Evolutionary conservation across 345 rosid genomes (phyloP).

Genomic region (Linum trigynum): DNA sequence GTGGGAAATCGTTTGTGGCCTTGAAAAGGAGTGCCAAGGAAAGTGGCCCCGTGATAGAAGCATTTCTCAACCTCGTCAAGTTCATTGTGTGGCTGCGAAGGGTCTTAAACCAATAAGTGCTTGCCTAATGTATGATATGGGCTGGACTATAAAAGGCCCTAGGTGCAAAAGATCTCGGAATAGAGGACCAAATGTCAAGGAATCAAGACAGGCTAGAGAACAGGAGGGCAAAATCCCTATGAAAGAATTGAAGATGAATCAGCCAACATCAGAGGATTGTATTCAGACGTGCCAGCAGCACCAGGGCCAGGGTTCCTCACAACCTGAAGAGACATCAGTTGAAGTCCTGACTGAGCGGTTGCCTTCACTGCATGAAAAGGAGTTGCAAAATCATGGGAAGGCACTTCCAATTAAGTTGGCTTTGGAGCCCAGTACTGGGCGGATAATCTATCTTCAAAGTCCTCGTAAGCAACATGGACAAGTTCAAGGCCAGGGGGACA

Average conservation of each 20-base stretch:
- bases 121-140: background rate
- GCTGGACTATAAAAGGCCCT: background rate
- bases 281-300: background rate
- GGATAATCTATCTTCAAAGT: too few species aligned
- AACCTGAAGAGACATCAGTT: background rate
- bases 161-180: background rate
- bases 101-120: background rate
- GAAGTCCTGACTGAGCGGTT: background rate
- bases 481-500: background rate
- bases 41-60: background rate
- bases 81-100: background rate
- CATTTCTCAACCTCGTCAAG: background rate
- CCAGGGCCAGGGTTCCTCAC: background rate
- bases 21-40: too few species aligned
- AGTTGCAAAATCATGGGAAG: background rate
- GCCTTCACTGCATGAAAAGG: background rate
- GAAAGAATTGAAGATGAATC: too few species aligned
- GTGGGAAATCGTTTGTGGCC: too few species aligned
- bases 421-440: background rate
- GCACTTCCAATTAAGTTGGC: background rate
- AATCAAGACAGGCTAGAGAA: background rate
- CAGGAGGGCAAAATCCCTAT: too few species aligned
- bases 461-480: too few species aligned
- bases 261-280: too few species aligned
- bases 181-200: background rate